Evolutionary conservation across 352 stramenopile genomes (phyloP).

Genomic region (Phytopythium delawarense): DNA sequence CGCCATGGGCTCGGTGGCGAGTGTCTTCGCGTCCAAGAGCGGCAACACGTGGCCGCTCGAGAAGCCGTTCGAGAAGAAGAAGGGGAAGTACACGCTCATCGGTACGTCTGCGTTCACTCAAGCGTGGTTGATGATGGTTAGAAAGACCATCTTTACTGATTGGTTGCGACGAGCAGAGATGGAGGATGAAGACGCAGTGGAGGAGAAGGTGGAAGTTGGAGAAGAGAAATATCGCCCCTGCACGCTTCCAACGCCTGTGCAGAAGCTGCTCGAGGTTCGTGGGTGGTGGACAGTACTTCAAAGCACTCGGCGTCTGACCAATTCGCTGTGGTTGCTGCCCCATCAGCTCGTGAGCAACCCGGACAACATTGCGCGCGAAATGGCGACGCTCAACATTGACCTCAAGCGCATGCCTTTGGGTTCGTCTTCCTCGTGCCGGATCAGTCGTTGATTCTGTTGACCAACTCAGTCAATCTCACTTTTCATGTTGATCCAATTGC

Average conservation of each 20-base stretch:
- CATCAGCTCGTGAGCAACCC: conserved; percentile 46
- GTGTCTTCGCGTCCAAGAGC: conserved; percentile 47
- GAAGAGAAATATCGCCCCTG: conserved; percentile 23
- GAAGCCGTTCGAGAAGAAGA: conserved; percentile 36
- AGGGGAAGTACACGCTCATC: conserved; percentile 63
- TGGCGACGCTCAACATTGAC: conserved; percentile 44
- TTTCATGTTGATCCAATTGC: neutral
- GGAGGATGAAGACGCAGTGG: neutral
- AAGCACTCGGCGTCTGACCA: neutral
- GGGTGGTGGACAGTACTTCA: neutral
- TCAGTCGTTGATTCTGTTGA: neutral
- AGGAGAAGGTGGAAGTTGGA: neutral
- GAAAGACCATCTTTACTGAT: neutral
- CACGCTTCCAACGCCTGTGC: conserved; percentile 29
- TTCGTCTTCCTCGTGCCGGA: conserved; percentile 1
- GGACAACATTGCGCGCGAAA: conserved; percentile 40
- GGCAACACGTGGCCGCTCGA: conserved; percentile 58
- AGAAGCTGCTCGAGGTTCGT: conserved; percentile 37
- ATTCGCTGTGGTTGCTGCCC: neutral
- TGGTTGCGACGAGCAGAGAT: neutral
- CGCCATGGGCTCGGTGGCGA: conserved; percentile 38
- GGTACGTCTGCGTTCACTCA: conserved; percentile 16
- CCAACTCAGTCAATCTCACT: neutral
- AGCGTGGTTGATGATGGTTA: neutral
- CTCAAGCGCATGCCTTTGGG: conserved; percentile 48